Evolutionary conservation across 352 stramenopile genomes (phyloP), one percentile per base, ranked within the genome.

Genomic region (Pseudoperonospora humuli): DNA sequence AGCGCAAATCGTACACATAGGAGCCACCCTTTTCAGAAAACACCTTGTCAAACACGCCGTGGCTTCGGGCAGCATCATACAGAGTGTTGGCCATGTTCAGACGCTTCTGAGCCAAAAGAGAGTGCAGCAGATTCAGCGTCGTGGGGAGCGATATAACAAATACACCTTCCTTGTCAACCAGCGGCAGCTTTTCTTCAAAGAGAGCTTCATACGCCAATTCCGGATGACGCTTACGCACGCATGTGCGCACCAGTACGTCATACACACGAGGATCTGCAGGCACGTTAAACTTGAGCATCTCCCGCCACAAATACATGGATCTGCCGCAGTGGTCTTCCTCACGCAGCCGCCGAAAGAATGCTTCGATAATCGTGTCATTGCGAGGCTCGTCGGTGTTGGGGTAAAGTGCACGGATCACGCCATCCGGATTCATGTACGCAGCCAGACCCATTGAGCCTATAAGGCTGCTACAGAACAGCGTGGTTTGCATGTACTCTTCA

Each of bases 241-340:
- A 90, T 18, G 70, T 89, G 46, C 81, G 75, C 26, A 90, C 75
- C 25, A 93, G 49, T 26, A 93, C 69, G 42, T 93, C 81, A 38
- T 80, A 86, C 20, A 89, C 73, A 15, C 68, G 76, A 33, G 67
- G 60, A 44, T 93, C 81, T 1, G 75, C 60, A n/a, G 65, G 46
- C 18, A 90, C 63, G 24, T 64, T 71, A 29, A 70, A 72, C 48
- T 86, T 85, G 32, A 77, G 62, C 71, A 93, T 88, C 46, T 93
- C 81, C 21, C 74, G 71, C 81, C 81, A 93, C 21, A 93, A 61
- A 59, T 88, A 90, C 64, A 93, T 88, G 21, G 73, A 76, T 31
- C 81, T 67, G 0, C 81, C 77, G 50, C 72, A 86, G 48, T 93
- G 81, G 40, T 89, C 81, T 50, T 93, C 81, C 36, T 93, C 81